These are phyloP conservation scores for Oryza coarctata DNA, from an alignment of 176 grass and related monocot genomes.

Conservation along the genomic window DNA sequence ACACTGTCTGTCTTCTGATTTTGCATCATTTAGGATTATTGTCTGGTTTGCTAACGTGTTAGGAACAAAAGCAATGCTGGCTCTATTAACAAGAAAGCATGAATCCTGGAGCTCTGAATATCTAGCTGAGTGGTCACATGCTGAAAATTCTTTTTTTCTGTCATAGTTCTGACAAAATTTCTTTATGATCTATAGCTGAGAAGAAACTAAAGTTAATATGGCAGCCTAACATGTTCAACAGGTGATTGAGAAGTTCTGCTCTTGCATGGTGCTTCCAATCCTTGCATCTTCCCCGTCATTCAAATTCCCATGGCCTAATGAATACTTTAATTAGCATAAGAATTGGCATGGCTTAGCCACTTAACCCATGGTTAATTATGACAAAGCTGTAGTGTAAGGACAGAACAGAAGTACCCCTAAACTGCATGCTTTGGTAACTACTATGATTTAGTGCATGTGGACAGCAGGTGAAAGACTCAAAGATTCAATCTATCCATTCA, in stretches of 20 bases:
- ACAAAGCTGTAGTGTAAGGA: not conserved
- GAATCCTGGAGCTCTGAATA: not conserved
- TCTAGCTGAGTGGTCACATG: not conserved
- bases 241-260: not conserved
- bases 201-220: not conserved
- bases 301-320: not conserved
- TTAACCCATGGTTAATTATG: not conserved
- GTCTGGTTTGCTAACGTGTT: no score
- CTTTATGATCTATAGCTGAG: not conserved
- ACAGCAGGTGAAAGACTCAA: no score
- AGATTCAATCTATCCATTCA: not conserved
- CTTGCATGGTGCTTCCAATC: not conserved
- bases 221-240: not conserved
- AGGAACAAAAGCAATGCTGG: no score
- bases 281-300: not conserved
- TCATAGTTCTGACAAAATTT: no score
- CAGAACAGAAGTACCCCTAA: no score
- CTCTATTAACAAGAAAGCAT: no score
- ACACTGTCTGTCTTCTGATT: no score
- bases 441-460: not conserved
- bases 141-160: not conserved
- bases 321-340: not conserved
- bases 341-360: not conserved
- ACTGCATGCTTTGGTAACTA: not conserved
- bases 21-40: no score